phyloP scores from a whole-genome alignment of 225 moss, liverwort and hornwort genomes.

The Pseudisothecium myosuroides region DNA sequence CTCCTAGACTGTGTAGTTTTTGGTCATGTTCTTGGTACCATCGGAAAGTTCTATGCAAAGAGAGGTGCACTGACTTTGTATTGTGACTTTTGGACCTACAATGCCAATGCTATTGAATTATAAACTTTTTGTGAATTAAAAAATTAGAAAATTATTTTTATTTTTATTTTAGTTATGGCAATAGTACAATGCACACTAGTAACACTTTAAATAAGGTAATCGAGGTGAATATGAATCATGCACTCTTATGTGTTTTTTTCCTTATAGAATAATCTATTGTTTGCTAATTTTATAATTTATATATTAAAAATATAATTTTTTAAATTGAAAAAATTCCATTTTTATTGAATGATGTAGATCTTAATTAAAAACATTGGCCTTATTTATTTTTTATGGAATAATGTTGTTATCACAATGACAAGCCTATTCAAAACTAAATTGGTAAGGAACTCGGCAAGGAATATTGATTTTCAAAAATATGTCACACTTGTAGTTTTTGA shows the following conservation, averaged over 20 bases:
- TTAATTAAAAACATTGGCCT: neutral
- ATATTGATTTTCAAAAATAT: neutral
- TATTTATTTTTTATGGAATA: no score
- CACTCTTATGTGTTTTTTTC: neutral
- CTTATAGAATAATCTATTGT: neutral
- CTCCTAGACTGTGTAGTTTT: fast-evolving
- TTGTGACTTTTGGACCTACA: no score
- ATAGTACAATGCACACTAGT: no score
- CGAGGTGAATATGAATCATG: neutral
- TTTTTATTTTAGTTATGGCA: no score
- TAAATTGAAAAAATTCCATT: neutral
- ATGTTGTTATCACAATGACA: neutral
- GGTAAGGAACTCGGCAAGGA: neutral
- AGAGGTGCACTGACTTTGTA: neutral
- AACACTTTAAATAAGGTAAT: neutral
- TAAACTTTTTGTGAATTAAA: neutral
- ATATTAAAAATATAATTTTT: no score
- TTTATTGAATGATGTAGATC: neutral
- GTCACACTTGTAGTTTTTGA: neutral
- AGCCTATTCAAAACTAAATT: neutral
- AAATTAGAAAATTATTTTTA: no score
- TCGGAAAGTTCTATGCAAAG: fast-evolving
- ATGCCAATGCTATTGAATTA: neutral
- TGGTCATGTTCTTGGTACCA: no score
- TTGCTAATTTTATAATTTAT: no score